A percentile compares a stretch with the other conserved stretches of the same genome.
Conservation (phyloP, 2,329 filamentous ascomycete genomes). For the Bipolaris victoriae region DNA sequence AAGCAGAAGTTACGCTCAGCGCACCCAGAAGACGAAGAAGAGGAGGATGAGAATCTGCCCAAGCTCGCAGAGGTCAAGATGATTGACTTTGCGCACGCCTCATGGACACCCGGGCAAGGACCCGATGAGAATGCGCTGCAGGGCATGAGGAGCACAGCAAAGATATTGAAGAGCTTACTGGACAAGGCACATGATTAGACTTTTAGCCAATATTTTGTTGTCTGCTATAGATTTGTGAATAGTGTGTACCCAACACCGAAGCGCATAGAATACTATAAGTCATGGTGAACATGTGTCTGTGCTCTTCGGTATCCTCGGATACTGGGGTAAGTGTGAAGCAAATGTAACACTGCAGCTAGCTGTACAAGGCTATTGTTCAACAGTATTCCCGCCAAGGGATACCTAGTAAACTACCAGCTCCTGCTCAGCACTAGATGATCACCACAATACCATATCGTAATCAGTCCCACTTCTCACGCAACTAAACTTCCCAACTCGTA, state of each 20-base stretch:
- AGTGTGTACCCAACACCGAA: not conserved
- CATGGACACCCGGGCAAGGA: conserved; percentile 79
- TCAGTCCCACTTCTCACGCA: no score
- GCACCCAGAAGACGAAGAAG: conserved; percentile 49
- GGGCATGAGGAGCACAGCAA: conserved; percentile 73
- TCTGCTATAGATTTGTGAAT: not conserved
- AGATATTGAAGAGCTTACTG: conserved; percentile 71
- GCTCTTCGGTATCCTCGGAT: not conserved
- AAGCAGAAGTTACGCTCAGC: conserved; percentile 36
- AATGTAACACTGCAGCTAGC: not conserved
- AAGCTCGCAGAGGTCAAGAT: conserved; percentile 81
- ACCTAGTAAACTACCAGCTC: not conserved
- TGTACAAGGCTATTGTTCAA: not conserved
- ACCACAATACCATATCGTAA: no score
- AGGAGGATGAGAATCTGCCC: conserved; percentile 57
- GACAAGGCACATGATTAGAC: conserved; percentile 34
- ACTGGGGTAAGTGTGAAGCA: not conserved
- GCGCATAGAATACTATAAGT: not conserved
- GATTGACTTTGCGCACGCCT: conserved; percentile 96
- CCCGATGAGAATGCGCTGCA: conserved; percentile 82
- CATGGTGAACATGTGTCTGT: not conserved
- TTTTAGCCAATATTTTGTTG: not conserved
- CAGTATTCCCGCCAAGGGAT: not conserved
- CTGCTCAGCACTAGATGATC: no score
- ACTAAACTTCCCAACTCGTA: no score